Evolutionary conservation across 169 alveolate genomes (phyloP).

Genomic region (Cystoisospora suis): DNA sequence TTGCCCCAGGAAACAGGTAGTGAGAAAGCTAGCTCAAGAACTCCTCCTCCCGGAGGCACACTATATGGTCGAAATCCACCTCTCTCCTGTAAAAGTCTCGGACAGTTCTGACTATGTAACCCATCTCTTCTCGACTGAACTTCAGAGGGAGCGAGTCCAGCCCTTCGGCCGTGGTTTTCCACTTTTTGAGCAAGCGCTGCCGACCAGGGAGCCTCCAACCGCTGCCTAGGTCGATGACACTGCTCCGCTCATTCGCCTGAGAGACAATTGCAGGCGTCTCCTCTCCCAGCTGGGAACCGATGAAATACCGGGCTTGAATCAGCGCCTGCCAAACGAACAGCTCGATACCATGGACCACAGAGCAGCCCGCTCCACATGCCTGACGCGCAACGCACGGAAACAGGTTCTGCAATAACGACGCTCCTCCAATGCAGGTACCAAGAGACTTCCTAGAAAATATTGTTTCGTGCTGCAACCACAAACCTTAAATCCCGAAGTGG

Average conservation of each 20-base stretch:
- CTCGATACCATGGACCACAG: slow-evolving; percentile 22
- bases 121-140: not conserved
- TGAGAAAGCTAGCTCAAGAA: no score
- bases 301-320: not conserved
- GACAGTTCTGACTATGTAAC: not conserved
- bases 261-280: not conserved
- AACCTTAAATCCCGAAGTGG: no score
- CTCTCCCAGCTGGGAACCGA: not conserved
- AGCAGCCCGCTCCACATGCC: slow-evolving; percentile 21
- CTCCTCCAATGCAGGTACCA: no score
- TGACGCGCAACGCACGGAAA: not conserved
- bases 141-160: not conserved
- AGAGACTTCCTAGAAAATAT: no score
- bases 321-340: slow-evolving; percentile 28
- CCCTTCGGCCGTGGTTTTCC: not conserved
- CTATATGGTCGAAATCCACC: not conserved
- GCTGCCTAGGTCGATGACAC: not conserved
- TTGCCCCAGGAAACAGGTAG: no score
- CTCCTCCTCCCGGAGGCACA: slow-evolving; percentile 6
- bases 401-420: no score
- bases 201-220: not conserved
- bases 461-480: no score
- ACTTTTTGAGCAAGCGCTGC: not conserved
- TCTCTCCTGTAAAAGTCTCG: not conserved
- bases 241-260: not conserved